Percentiles rank a stretch among this genome's conserved stretches.
Conservation (phyloP, 2,329 filamentous ascomycete genomes). For the Aspergillus sp. region DNA sequence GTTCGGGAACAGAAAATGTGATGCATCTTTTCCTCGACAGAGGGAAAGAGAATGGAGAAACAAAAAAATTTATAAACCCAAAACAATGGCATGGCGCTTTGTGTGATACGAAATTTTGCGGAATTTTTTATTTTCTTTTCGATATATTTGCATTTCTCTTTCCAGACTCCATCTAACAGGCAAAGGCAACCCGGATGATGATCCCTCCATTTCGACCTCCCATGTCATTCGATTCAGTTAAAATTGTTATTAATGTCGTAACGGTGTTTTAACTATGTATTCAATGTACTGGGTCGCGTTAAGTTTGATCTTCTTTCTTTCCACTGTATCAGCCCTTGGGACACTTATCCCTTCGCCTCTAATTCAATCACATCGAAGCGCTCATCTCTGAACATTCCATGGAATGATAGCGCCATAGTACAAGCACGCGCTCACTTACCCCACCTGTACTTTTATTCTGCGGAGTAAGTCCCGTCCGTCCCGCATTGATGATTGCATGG, state of each 20-base stretch:
- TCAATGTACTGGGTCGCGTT: too few species aligned
- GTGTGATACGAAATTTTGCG: conserved; percentile 17
- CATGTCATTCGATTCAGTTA: conserved; percentile 1
- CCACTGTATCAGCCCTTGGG: too few species aligned
- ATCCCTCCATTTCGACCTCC: not conserved
- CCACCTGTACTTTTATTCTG: too few species aligned
- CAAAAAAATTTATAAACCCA: conserved; percentile 11
- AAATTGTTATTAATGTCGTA: conserved; percentile 8
- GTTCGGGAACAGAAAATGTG: conserved; percentile 12
- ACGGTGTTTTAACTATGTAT: conserved; percentile 3
- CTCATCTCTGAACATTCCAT: too few species aligned
- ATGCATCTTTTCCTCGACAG: conserved; percentile 9
- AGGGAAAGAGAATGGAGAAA: conserved; percentile 11
- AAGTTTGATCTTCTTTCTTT: too few species aligned
- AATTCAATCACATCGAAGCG: too few species aligned
- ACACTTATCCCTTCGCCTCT: too few species aligned
- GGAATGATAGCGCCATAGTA: too few species aligned
- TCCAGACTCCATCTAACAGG: conserved; percentile 1
- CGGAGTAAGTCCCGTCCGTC: too few species aligned
- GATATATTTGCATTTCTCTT: not conserved
- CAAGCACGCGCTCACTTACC: too few species aligned
- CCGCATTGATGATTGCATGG: too few species aligned
- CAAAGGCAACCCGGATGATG: not conserved
- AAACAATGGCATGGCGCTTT: conserved; percentile 24
- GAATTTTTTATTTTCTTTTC: conserved; percentile 6